Evolutionary conservation across 2,329 filamentous ascomycete genomes (phyloP), one percentile per base, ranked within the genome.

Genomic region (Talaromyces sp.): DNA sequence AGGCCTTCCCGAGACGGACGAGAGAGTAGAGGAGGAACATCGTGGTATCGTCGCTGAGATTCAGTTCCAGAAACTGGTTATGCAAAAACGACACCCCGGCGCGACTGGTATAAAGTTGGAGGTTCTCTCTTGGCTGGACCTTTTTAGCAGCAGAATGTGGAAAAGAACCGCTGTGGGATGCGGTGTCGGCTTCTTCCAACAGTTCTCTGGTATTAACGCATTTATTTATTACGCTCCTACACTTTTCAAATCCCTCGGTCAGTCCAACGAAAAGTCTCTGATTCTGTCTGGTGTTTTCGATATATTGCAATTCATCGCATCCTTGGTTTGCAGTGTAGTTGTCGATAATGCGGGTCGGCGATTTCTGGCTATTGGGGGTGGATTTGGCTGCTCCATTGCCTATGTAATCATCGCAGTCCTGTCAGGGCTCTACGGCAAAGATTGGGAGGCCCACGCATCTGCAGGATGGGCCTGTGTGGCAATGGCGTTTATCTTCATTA

Each of bases 201-300:
- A 49, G 44, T 49, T 58, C 17, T 25, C 65, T 1, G 72, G 74
- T 1, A 77, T 79, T 61, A 80, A 81, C 58, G 80, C 80, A 0
- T 69, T 82, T 1, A 80, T 84, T 39, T 82, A 82, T 71, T 82
- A 82, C 65, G 69, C 75, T 0, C 79, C 80, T 0, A 79, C 75
- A 0, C 68, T 82, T 1, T 58, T 58, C 56, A 9, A 13, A 1
- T 47, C 36, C 13, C 42, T 42, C 17, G 56, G 56, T 5, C 36
- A 47, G n/a, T 39, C 42, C 11, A 25, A 25, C 7, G 39, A 58
- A 28, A 58, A 47, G 17, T 47, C 56, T 39, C 44, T 49, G 22
- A 49, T 49, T 19, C 44, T 49, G 4, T 49, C 44, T 22, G 44
- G 44, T 49, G 44, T 49, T 25, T 49, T 49, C 11, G 44, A 49